phyloP scores from a whole-genome alignment of 176 grass and related monocot species.

The Cymbopogon citratus region DNA sequence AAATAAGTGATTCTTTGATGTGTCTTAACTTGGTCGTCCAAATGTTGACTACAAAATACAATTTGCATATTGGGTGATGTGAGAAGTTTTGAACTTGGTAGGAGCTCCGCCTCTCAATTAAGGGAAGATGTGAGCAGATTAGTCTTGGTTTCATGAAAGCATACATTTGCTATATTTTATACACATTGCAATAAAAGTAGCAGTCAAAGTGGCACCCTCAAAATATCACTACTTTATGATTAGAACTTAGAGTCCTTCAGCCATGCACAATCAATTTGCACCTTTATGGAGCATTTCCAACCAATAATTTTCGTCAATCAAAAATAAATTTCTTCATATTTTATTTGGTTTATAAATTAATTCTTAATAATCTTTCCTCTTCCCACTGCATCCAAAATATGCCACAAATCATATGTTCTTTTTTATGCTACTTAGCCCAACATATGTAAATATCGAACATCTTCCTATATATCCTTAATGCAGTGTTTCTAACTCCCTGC shows the following conservation, averaged over 20 bases:
- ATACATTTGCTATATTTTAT: not conserved
- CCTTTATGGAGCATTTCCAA: not conserved
- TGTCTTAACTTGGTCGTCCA: not conserved
- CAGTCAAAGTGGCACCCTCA: not conserved
- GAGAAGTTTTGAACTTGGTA: not conserved
- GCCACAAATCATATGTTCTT: not conserved
- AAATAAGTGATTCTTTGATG: not conserved
- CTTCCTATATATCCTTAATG: not conserved
- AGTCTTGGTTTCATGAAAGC: not conserved
- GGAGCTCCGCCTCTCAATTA: no score
- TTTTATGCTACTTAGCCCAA: not conserved
- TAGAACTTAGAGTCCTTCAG: not conserved
- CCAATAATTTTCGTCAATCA: no score
- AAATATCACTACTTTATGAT: not conserved
- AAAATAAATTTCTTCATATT: not conserved
- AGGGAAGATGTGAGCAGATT: not conserved
- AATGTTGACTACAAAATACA: not conserved
- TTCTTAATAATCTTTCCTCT: not conserved
- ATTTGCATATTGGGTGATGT: not conserved
- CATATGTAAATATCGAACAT: not conserved
- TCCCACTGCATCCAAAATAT: not conserved
- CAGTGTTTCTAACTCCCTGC: not conserved
- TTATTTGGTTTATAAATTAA: not conserved
- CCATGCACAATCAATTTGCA: not conserved
- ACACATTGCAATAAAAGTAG: not conserved